phyloP scores from a whole-genome alignment of 768 basidiomycete species.

The Suillus discolor region DNA sequence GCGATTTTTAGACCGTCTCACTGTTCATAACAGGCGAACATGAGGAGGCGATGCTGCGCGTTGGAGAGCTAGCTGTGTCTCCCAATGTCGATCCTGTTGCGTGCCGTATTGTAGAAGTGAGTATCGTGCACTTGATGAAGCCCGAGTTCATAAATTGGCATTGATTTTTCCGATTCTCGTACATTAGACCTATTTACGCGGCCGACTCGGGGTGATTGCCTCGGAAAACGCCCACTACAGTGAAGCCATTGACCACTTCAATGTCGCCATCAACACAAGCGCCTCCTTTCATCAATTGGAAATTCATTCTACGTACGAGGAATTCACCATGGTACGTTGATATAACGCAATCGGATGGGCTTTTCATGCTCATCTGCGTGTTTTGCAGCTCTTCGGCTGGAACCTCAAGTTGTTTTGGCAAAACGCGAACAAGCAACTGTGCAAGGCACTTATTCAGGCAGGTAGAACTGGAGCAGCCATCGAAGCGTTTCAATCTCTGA shows the following conservation, averaged over 20 bases:
- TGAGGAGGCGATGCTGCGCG: background rate
- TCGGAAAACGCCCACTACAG: background rate
- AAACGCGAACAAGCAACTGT: background rate
- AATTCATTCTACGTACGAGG: background rate
- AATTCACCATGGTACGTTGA: background rate
- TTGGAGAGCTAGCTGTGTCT: background rate
- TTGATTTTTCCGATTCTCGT: background rate
- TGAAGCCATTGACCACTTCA: background rate
- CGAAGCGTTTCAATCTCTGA: background rate
- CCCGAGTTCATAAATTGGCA: background rate
- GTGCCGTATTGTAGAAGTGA: background rate
- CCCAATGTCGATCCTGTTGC: background rate
- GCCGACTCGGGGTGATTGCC: background rate
- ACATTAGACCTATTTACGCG: background rate
- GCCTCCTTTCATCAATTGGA: background rate
- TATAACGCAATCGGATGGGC: background rate
- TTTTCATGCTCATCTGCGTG: background rate
- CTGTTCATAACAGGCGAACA: too few relatives aligned
- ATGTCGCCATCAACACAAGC: background rate
- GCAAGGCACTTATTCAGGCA: background rate
- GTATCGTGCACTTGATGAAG: background rate
- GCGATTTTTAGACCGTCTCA: too few relatives aligned
- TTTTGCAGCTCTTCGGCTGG: background rate
- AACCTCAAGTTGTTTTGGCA: background rate
- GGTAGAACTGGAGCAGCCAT: background rate